phyloP scores from a whole-genome alignment of 2,329 filamentous ascomycete species.

The Falciphora oryzae region DNA sequence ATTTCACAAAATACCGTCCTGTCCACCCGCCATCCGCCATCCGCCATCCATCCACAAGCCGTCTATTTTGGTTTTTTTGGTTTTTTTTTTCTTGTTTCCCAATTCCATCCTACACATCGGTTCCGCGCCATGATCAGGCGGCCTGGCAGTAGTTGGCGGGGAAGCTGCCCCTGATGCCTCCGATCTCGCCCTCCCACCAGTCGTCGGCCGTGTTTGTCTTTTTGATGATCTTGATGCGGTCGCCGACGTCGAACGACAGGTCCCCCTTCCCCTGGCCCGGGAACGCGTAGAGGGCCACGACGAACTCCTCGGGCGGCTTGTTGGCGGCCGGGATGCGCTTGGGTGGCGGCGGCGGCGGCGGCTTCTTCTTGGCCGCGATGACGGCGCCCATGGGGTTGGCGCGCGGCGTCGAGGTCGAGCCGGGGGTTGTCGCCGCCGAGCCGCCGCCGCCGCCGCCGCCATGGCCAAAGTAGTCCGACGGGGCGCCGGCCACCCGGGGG shows the following conservation, averaged over 20 bases:
- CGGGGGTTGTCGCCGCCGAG: constrained; percentile 5
- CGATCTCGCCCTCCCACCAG: constrained; percentile 80
- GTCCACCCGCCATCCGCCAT: too few relatives aligned
- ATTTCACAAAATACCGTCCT: too few relatives aligned
- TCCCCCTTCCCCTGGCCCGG: constrained; percentile 64
- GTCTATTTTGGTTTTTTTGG: too few relatives aligned
- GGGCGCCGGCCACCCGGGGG: constrained; percentile 7
- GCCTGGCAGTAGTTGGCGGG: constrained; percentile 71
- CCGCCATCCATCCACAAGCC: too few relatives aligned
- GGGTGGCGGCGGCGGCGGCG: constrained; percentile 64
- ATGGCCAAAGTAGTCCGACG: constrained; percentile 9
- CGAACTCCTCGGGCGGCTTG: constrained; percentile 46
- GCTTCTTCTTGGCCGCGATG: constrained; percentile 59
- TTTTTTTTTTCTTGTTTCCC: too few relatives aligned
- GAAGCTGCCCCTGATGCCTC: constrained; percentile 64
- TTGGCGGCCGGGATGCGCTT: constrained; percentile 49
- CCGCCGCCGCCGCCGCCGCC: neutral
- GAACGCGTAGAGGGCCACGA: constrained; percentile 72
- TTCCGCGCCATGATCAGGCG: constrained; percentile 13
- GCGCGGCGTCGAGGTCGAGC: constrained; percentile 18
- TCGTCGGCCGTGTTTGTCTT: constrained; percentile 76
- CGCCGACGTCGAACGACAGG: constrained; percentile 69
- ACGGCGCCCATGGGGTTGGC: constrained; percentile 21
- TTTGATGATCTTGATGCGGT: constrained; percentile 69
- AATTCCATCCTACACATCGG: too few relatives aligned